Evolutionary conservation across 2,329 filamentous ascomycete species (phyloP), one percentile per base, ranked within the genome.

Genomic region (Penicillium hordei): DNA sequence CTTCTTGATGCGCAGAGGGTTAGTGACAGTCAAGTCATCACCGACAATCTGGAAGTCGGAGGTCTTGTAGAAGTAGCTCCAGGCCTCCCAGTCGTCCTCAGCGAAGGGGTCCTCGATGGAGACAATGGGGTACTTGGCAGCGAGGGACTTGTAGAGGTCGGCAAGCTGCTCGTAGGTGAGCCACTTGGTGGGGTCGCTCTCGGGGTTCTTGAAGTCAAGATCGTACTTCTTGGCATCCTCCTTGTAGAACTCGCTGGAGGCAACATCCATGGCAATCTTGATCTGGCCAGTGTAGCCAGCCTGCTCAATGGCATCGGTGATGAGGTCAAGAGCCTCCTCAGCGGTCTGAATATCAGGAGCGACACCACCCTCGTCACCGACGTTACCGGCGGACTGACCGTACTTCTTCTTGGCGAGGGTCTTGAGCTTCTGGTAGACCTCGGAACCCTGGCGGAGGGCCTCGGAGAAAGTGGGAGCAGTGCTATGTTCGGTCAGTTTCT

Each of bases 11-110:
- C 94, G 93, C 72, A 90, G 82, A 64, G 94, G 94, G 88, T 99
- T 99, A 81, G 94, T 99, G 80, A 99, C 94, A 68, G 94, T 97
- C 86, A 99, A 81, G 77, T 99, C 94, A 76, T 99, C 94, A 83
- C 89, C 94, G 68, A 99, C 94, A 76, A 99, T 92, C 86, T 99
- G 94, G 85, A 95, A 93, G 81, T 97, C 88, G 76, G 91, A 92
- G 72, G 91, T 94, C 90, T 97, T 97, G 89, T 89, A 96, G 89
- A 97, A 99, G 89, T 97, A 96, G 87, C 91, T 96, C 94, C 94
- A 99, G 63, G 94, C 94, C 87, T 97, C 93, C 94, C 94, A 99
- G 85, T 99, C 94, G 75, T 97, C 94, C 87, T 99, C 94, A 66
- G 91, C 93, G 82, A 99, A 99, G 76, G 94, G 94, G 79, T 99